Base-by-base conservation (phyloP, 768 basidiomycete genomes). In the Suillus alpinus region DNA sequence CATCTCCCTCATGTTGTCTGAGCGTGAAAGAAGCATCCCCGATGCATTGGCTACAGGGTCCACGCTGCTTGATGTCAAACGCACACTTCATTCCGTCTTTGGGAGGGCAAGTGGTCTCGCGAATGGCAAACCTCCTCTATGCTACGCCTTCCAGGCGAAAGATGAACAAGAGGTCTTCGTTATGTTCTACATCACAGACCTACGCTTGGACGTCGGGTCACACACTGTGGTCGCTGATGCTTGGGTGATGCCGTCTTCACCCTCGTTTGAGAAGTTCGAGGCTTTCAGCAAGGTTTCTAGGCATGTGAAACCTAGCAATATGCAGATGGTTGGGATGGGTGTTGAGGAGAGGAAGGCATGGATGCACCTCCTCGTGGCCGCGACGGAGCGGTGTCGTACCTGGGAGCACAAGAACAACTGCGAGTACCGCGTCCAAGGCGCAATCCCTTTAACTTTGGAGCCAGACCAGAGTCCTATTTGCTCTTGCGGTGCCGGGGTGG, bases 171-270 rank as follows among this genome's bases (percentile, higher is more conserved):
- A 68, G 9, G 6, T 52, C 14, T 62, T 81, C 57, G 77, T 80
- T 0, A 23, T 85, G 23, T 68, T 87, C 49, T 78, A 86, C 63
- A 64, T 86, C 59, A 74, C 76, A 43, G 67, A 70, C 31, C 67
- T 86, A 46, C 76, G 80, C 4, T 71, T 81, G 37, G 86, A 86
- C 63, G 57, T 81, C 8, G 67, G 74, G 1, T 78, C 80, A 0
- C 79, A 82, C 63, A 84, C 84, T 0, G 47, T 86, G 2, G 68
- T 86, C 20, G 76, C 74, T n/a, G 82, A 86, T 60, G 79, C 76
- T 4, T 84, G 75, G 65, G 73, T 83, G 6, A 68, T 81, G 3
- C 79, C 82, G 2, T 69, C 79, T 31, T 72, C 56, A 47, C 49
- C 3, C 37, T 53, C 44, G 26, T 6, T 3, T 8, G 26, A 55